Evolutionary conservation across 2,329 filamentous ascomycete genomes (phyloP).

Genomic region (Fusarium clavum): DNA sequence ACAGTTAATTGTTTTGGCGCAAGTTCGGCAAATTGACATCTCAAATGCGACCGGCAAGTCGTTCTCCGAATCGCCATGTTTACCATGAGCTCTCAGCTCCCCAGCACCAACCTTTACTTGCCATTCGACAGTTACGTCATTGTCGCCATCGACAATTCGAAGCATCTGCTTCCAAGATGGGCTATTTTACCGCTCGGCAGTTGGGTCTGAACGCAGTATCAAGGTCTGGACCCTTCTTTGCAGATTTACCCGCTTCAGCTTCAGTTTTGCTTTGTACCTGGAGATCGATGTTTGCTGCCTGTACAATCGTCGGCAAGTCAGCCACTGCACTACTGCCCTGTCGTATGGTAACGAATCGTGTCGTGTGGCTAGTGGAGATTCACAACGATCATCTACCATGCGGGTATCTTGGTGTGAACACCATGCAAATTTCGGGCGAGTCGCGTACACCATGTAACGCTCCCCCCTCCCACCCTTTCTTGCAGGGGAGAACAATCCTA

Average conservation of each 20-base stretch:
- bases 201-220: background rate
- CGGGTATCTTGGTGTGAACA: constrained; percentile 37
- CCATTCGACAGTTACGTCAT: constrained; percentile 8
- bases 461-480: constrained; percentile 24
- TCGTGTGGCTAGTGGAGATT: constrained; percentile 27
- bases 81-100: background rate
- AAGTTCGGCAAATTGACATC: constrained; percentile 9
- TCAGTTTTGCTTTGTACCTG: background rate
- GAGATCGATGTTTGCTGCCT: background rate
- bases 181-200: background rate
- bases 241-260: constrained; percentile 4
- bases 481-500: constrained; percentile 11
- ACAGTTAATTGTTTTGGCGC: background rate
- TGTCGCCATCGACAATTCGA: background rate
- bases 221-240: background rate
- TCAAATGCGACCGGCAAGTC: constrained; percentile 1
- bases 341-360: constrained; percentile 1
- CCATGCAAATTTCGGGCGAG: constrained; percentile 24
- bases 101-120: constrained; percentile 1
- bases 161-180: background rate
- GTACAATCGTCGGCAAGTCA: background rate
- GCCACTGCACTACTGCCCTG: background rate
- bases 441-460: constrained; percentile 33
- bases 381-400: constrained; percentile 16
- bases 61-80: constrained; percentile 1